Conservation (phyloP, 208 protist genomes). For the Lotmaria passim region DNA sequence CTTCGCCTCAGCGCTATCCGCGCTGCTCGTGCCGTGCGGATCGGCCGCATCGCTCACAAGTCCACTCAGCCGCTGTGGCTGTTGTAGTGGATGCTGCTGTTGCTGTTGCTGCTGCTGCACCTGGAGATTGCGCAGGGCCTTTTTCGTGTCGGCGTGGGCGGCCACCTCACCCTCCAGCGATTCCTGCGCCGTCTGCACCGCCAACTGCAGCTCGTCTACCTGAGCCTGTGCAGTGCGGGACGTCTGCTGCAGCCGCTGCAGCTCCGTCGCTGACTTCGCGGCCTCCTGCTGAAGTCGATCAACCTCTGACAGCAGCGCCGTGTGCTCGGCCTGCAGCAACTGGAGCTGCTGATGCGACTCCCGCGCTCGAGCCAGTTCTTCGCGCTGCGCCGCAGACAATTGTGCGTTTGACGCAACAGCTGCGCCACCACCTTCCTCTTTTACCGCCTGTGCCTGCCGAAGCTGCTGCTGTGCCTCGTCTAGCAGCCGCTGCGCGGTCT, state of each 20-base stretch:
- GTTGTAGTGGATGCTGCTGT: neutral
- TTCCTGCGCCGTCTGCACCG: conserved; percentile 41
- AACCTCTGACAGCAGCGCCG: conserved; percentile 21
- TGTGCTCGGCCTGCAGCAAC: conserved; percentile 32
- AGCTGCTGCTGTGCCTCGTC: conserved; percentile 32
- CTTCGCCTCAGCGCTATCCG: conserved; percentile 21
- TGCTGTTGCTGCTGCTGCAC: conserved; percentile 1
- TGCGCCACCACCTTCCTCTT: neutral
- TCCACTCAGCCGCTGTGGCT: neutral
- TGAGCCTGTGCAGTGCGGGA: conserved; percentile 20
- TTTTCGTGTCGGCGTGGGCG: conserved; percentile 51
- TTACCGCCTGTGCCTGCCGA: conserved; percentile 7
- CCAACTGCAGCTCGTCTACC: conserved; percentile 37
- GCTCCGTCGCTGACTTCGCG: conserved; percentile 38
- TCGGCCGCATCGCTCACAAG: conserved; percentile 9
- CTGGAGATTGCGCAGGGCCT: conserved; percentile 35
- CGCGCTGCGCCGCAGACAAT: neutral
- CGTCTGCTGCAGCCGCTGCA: conserved; percentile 42
- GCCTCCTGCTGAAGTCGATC: conserved; percentile 33
- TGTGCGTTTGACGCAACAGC: neutral
- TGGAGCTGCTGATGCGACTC: conserved; percentile 19
- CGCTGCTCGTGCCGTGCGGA: conserved; percentile 5
- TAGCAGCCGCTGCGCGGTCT: conserved; percentile 34
- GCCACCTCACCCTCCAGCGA: conserved; percentile 54
- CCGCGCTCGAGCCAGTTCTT: neutral